A percentile compares a stretch with the other conserved stretches of the same genome.
phyloP scores from a whole-genome alignment of 2,329 filamentous ascomycete species.

The Ascochyta clinopodiicola region DNA sequence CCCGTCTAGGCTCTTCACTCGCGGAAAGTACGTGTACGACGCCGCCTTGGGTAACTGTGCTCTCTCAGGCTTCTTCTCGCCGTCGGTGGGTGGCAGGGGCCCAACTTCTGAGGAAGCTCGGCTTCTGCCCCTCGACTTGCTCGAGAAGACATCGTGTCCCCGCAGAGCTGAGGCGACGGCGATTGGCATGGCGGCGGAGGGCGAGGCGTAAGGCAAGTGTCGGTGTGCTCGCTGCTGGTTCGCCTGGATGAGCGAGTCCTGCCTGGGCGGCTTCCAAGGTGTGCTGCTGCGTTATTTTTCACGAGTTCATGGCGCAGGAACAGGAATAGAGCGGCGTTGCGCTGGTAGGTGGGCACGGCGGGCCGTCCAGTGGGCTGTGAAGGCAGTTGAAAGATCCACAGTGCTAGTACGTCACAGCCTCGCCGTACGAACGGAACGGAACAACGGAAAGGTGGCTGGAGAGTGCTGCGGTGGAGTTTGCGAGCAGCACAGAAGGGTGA shows the following conservation, averaged over 20 bases:
- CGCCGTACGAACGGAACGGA: conserved; percentile 20
- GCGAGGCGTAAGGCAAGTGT: conserved; percentile 8
- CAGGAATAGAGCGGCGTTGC: conserved; percentile 24
- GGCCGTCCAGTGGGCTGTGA: conserved; percentile 24
- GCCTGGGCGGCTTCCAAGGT: conserved; percentile 12
- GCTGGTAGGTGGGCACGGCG: conserved; percentile 18
- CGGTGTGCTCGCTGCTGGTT: conserved; percentile 8
- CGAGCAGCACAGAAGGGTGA: conserved; percentile 7
- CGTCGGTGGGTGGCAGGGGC: conserved; percentile 28
- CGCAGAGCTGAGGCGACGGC: conserved; percentile 41
- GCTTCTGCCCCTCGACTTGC: conserved; percentile 39
- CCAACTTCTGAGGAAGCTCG: conserved; percentile 43
- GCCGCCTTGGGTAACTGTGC: conserved; percentile 47
- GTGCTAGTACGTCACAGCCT: conserved; percentile 33
- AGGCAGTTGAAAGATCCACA: conserved; percentile 17
- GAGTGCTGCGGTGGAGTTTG: conserved; percentile 10
- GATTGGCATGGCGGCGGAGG: conserved; percentile 38
- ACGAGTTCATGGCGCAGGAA: conserved; percentile 29
- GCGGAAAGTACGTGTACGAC: conserved; percentile 51
- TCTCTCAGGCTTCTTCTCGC: conserved; percentile 27
- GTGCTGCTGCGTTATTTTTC: conserved; percentile 12
- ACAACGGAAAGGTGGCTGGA: conserved; percentile 16
- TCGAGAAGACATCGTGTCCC: conserved; percentile 40
- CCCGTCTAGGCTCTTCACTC: conserved; percentile 46
- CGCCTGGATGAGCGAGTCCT: conserved; percentile 7